Conservation (phyloP, 805 yeast species). For the Danielia reshetovae region DNA sequence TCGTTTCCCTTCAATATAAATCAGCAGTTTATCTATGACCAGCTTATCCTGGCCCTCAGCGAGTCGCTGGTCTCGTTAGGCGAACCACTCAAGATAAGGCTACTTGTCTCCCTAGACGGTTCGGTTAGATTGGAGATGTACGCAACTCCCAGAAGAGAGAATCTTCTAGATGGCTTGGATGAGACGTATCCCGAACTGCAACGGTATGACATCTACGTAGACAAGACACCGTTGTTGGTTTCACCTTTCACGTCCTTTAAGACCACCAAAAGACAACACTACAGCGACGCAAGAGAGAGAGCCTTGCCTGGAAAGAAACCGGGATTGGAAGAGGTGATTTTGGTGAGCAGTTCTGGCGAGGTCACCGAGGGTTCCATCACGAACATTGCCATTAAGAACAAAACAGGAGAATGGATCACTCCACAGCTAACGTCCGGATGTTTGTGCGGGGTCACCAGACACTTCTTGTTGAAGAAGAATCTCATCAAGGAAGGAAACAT, state of each 20-base stretch:
- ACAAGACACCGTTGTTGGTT: slow-evolving; percentile 45
- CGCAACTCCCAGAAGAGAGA: slow-evolving; percentile 20
- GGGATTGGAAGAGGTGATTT: slow-evolving; percentile 64
- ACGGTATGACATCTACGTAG: slow-evolving; percentile 62
- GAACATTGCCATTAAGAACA: slow-evolving; percentile 62
- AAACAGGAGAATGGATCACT: slow-evolving; percentile 62
- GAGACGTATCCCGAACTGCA: slow-evolving; percentile 12
- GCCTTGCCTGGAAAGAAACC: slow-evolving; percentile 36
- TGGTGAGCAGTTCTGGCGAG: slow-evolving; percentile 50
- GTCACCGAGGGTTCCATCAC: slow-evolving; percentile 81
- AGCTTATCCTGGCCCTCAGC: slow-evolving; percentile 25
- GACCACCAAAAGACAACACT: slow-evolving; percentile 69
- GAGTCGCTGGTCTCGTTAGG: slow-evolving; percentile 18
- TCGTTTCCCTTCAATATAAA: slow-evolving; percentile 32
- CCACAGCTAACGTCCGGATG: slow-evolving; percentile 80
- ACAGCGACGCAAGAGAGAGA: slow-evolving; percentile 58
- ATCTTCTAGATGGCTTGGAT: slow-evolving; percentile 29
- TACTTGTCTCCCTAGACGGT: slow-evolving; percentile 28
- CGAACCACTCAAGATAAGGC: slow-evolving; percentile 30
- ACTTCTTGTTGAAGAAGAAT: slow-evolving; percentile 52
- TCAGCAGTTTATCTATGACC: slow-evolving; percentile 35
- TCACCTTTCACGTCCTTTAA: slow-evolving; percentile 85
- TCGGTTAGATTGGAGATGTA: slow-evolving; percentile 29
- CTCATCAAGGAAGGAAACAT: slow-evolving; percentile 53
- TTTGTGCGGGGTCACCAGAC: slow-evolving; percentile 77